A percentile compares a stretch with the other conserved stretches of the same genome.
Conservation (phyloP, 371 early-diverging fungal genomes). For the Umbelopsis sp. region DNA sequence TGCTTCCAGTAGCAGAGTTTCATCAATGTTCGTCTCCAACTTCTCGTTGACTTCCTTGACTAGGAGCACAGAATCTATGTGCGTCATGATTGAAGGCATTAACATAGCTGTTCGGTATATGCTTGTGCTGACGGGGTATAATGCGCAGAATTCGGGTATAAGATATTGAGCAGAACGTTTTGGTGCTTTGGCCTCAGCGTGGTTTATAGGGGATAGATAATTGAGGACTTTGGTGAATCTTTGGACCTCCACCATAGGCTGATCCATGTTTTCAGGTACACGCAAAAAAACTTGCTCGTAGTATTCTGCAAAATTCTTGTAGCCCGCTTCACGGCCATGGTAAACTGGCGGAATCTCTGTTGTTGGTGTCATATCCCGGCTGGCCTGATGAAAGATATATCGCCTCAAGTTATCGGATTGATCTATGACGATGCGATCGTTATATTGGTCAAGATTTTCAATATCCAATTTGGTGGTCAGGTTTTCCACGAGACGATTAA, state of each 20-base stretch:
- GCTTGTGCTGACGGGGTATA: constrained; percentile 56
- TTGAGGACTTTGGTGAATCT: constrained; percentile 53
- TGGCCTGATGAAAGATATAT: constrained; percentile 58
- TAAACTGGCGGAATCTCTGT: constrained; percentile 35
- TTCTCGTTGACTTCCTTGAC: constrained; percentile 56
- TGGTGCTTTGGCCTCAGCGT: constrained; percentile 28
- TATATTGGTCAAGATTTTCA: constrained; percentile 22
- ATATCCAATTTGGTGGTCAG: constrained; percentile 24
- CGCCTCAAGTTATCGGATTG: constrained; percentile 55
- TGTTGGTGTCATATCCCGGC: constrained; percentile 43
- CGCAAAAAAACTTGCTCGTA: constrained; percentile 45
- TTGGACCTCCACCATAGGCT: constrained; percentile 54
- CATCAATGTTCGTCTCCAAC: constrained; percentile 44
- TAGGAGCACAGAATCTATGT: constrained; percentile 66
- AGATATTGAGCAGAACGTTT: constrained; percentile 41
- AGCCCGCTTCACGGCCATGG: constrained; percentile 42
- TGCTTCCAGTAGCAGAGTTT: constrained; percentile 67
- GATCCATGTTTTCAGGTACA: constrained; percentile 36
- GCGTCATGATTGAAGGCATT: constrained; percentile 70
- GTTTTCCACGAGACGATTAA: constrained; percentile 28
- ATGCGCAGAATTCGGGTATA: constrained; percentile 60
- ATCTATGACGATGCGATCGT: constrained; percentile 60
- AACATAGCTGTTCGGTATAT: constrained; percentile 57
- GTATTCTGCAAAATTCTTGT: constrained; percentile 50
- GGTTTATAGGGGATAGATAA: constrained; percentile 47